These are phyloP conservation scores for Boletus rubroflammeus DNA, from an alignment of 768 basidiomycete species.

Conservation along the genomic window DNA sequence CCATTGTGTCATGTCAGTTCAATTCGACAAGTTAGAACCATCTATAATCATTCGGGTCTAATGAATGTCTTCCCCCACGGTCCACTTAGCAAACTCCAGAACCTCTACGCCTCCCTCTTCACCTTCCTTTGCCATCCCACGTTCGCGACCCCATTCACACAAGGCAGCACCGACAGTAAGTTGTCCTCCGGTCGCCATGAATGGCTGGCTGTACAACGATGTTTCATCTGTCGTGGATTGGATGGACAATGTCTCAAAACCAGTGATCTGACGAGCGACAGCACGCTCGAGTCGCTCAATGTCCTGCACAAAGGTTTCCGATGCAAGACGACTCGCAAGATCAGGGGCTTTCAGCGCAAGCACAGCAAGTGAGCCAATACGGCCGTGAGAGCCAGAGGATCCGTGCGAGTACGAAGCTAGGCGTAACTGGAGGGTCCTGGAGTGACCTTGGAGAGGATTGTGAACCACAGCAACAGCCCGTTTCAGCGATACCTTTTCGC, in stretches of 20 bases:
- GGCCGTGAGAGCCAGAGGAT: slow-evolving; percentile 48
- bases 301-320: slow-evolving; percentile 51
- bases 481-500: slow-evolving; percentile 73
- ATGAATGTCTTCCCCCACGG: slow-evolving; percentile 45
- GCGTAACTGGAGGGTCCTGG: slow-evolving; percentile 40
- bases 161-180: slow-evolving; percentile 36
- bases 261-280: slow-evolving; percentile 81
- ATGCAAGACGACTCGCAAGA: slow-evolving; percentile 42
- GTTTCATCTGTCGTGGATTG: slow-evolving; percentile 40
- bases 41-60: background rate
- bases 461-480: slow-evolving; percentile 48
- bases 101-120: slow-evolving; percentile 35
- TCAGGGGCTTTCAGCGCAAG: slow-evolving; percentile 49
- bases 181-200: slow-evolving; percentile 69
- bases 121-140: slow-evolving; percentile 38
- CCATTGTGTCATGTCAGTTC: background rate
- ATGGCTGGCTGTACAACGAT: slow-evolving; percentile 68
- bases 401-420: slow-evolving; percentile 63
- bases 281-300: slow-evolving; percentile 65
- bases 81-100: slow-evolving; percentile 61
- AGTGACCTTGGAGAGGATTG: slow-evolving; percentile 35
- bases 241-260: slow-evolving; percentile 66
- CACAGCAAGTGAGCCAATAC: slow-evolving; percentile 56
- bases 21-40: background rate
- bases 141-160: slow-evolving; percentile 50